phyloP scores from a whole-genome alignment of 192 early-diverging fungal genomes.

The Coemansia sp. region DNA sequence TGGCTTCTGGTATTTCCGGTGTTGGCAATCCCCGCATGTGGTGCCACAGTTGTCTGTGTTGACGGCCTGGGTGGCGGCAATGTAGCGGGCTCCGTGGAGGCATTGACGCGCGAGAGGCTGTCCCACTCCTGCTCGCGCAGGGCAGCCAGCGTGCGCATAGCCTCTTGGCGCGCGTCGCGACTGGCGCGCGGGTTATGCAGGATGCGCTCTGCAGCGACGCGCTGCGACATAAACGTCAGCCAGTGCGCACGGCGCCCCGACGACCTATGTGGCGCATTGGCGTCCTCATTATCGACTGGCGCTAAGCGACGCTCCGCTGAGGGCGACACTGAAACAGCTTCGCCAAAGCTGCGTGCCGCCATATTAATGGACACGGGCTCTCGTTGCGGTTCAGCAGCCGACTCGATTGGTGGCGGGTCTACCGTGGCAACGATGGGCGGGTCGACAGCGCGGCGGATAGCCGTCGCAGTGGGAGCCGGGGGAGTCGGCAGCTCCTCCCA shows the following conservation, averaged over 20 bases:
- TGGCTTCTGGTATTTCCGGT: neutral
- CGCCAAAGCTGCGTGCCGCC: neutral
- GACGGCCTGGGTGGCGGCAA: slow-evolving; percentile 14
- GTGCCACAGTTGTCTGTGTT: slow-evolving; percentile 12
- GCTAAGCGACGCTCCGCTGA: neutral
- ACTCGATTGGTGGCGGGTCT: neutral
- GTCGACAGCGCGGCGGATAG: slow-evolving; percentile 1
- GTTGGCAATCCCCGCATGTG: neutral
- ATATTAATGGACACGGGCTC: neutral
- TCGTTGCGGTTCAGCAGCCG: neutral
- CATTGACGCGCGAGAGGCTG: neutral
- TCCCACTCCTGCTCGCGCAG: slow-evolving; percentile 20
- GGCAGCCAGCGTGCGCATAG: slow-evolving; percentile 7
- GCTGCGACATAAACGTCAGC: slow-evolving; percentile 12
- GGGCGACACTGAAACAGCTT: neutral
- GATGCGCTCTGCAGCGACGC: slow-evolving; percentile 13
- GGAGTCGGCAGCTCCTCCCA: slow-evolving; percentile 43
- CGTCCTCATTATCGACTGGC: neutral
- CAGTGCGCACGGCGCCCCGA: slow-evolving; percentile 6
- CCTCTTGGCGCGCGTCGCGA: slow-evolving; percentile 12
- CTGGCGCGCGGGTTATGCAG: slow-evolving; percentile 6
- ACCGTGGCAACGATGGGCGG: neutral
- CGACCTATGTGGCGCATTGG: neutral
- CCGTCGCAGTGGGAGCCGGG: slow-evolving; percentile 24
- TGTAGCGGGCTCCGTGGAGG: neutral